Base-by-base conservation (phyloP, 768 basidiomycete genomes). In the Holtermanniella nyarrowii region DNA sequence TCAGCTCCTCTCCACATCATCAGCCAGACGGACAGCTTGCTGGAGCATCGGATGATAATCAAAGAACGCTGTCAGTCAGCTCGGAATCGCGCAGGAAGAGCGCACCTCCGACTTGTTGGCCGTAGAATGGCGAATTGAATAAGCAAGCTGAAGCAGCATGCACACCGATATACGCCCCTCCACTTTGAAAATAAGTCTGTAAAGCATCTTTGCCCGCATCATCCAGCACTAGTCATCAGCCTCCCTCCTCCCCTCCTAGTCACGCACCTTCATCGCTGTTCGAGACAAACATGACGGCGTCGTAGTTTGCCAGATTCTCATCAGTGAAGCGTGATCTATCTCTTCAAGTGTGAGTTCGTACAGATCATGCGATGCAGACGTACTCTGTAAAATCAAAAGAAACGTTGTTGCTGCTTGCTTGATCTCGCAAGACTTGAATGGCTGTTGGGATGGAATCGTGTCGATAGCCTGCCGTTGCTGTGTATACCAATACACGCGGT, bases 391-490 rank as follows among this genome's bases (percentile, higher is more conserved):
- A 75, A 45, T 80, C 79, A 53, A 86, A 84, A 21, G 73, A 46
- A 46, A 81, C 74, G 54, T 79, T 73, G 50, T 81, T 77, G 0
- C 69, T 61, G n/a, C 72, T 52, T 1, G 75, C 76, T 21, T 73
- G 74, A 1, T 73, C 65, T 50, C 76, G 76, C 39, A 86, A 68
- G 0, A 77, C 78, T 41, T 77, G 69, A 23, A 84, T 78, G 3
- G 84, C 83, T 1, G 80, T 78, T 0, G 84, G 84, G 50, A 86
- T 86, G 2, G 81, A 83, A 54, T 85, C 84, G 60, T 87, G 85
- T 52, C 83, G 74, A 66, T 77, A 87, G 3, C 76, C 78, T 4
- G 69, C 63, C 0, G 82, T 85, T 1, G 78, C 78, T 20, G 82
- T 79, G 57, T 81, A 84, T 16, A 82, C 77, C 26, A 84, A 74